A percentile compares a stretch with the other conserved stretches of the same genome.
phyloP scores from a whole-genome alignment of 345 rosid species.

The Salix arbutifolia region DNA sequence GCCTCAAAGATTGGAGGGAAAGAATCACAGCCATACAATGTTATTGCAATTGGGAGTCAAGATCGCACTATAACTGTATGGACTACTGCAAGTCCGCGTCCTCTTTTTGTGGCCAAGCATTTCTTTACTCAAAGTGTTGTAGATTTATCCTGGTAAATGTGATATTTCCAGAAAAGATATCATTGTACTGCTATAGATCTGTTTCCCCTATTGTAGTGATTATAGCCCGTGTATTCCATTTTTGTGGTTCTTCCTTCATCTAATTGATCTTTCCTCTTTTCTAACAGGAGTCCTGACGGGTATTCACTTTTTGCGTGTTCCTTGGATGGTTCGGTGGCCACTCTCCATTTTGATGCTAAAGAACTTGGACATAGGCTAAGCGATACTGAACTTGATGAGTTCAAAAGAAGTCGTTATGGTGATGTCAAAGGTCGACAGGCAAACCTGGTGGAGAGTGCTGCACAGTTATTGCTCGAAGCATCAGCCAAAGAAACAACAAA shows the following conservation, averaged over 20 bases:
- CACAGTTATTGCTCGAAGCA: conserved; percentile 91
- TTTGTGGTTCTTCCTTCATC: conserved; percentile 5
- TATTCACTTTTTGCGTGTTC: conserved; percentile 96
- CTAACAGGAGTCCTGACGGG: conserved; percentile 94
- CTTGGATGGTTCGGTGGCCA: conserved; percentile 93
- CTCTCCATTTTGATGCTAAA: conserved; percentile 76
- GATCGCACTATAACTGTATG: conserved; percentile 99
- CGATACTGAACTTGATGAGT: conserved; percentile 74
- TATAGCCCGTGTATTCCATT: not conserved
- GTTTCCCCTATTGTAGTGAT: not conserved
- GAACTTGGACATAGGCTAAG: conserved; percentile 78
- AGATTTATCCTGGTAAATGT: conserved; percentile 86
- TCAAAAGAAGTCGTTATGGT: conserved; percentile 90
- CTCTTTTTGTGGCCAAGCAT: conserved; percentile 97
- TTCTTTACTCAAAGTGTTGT: conserved; percentile 97
- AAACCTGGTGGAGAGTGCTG: conserved; percentile 87
- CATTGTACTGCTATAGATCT: conserved; percentile 3
- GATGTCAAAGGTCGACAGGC: conserved; percentile 91
- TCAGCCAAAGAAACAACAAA: conserved; percentile 62
- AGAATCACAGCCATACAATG: conserved; percentile 81
- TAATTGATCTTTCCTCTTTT: not conserved
- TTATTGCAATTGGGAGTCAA: conserved; percentile 98
- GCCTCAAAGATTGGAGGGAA: conserved; percentile 70
- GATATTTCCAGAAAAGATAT: conserved; percentile 2
- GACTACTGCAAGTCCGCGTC: conserved; percentile 97